Evolutionary conservation across 441 rosid genomes (phyloP).

Genomic region (Jatropha podagrica): DNA sequence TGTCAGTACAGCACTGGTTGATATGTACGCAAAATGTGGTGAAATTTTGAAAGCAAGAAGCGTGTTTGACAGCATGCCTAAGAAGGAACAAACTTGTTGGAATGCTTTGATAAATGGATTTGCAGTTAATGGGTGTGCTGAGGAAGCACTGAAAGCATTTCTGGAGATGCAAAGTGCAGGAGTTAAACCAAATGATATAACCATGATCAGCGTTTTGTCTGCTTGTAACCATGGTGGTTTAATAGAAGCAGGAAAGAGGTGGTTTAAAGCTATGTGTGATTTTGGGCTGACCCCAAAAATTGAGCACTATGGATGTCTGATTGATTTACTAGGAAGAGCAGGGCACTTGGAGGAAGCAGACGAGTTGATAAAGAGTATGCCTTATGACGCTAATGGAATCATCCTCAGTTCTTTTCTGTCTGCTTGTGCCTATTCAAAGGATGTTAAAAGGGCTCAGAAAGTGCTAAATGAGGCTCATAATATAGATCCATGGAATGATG

Average conservation of each 20-base stretch:
- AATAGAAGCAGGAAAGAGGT: conserved; percentile 51
- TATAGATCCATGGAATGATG: conserved; percentile 68
- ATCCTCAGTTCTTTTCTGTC: conserved; percentile 74
- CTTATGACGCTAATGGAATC: conserved; percentile 65
- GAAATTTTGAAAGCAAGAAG: conserved; percentile 49
- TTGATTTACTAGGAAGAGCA: conserved; percentile 71
- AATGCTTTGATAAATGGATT: conserved; percentile 70
- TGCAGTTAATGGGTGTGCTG: conserved; percentile 58
- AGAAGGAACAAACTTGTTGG: conserved; percentile 59
- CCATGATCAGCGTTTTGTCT: conserved; percentile 65
- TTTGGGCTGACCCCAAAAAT: conserved; percentile 53
- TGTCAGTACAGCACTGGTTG: conserved; percentile 53
- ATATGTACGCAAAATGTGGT: conserved; percentile 79
- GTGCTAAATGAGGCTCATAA: conserved; percentile 44
- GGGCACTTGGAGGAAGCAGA: conserved; percentile 64
- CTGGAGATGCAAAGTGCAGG: conserved; percentile 51
- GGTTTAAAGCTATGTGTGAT: conserved; percentile 47
- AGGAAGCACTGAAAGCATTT: conserved; percentile 53
- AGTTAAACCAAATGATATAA: conserved; percentile 56
- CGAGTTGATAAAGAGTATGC: conserved; percentile 52
- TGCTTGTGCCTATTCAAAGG: conserved; percentile 53
- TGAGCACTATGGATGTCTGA: conserved; percentile 79
- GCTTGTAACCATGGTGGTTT: conserved; percentile 76
- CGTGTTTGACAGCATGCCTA: conserved; percentile 46
- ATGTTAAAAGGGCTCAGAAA: conserved; percentile 50